phyloP scores from a whole-genome alignment of 176 grass and related monocot species.

The Zea mays region DNA sequence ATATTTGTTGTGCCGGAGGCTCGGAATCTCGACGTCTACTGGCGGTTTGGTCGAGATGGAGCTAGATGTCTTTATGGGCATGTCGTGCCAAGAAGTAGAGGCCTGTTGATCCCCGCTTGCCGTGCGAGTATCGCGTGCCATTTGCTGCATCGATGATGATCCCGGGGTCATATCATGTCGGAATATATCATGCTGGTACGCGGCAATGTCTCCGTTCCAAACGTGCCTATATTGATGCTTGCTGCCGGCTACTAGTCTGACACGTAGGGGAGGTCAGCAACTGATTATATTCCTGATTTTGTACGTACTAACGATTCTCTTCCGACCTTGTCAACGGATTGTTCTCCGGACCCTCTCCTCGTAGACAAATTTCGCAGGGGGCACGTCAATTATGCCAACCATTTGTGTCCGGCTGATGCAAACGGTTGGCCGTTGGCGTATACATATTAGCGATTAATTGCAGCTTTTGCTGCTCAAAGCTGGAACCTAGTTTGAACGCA shows the following conservation, averaged over 20 bases:
- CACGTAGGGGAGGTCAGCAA: not conserved
- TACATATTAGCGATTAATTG: not conserved
- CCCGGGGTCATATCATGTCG: not conserved
- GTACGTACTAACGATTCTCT: not conserved
- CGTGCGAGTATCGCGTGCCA: not conserved
- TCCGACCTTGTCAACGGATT: not conserved
- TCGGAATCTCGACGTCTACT: not conserved
- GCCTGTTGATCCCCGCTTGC: not conserved
- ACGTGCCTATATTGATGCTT: not conserved
- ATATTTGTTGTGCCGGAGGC: not conserved
- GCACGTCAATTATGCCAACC: not conserved
- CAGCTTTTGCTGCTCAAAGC: not conserved
- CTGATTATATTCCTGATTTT: not conserved
- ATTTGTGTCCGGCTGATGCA: slow-evolving; percentile 7
- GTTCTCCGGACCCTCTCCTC: not conserved
- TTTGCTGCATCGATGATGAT: not conserved
- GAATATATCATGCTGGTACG: not conserved
- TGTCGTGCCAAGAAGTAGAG: not conserved
- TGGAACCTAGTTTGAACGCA: not conserved
- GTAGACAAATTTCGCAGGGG: not conserved
- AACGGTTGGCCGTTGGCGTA: not conserved
- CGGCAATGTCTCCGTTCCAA: not conserved
- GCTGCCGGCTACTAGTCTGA: not conserved
- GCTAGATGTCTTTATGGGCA: not conserved
- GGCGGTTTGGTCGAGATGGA: not conserved